A percentile compares a stretch with the other conserved stretches of the same genome.
phyloP scores from a whole-genome alignment of 1,284 basidiomycete species.

The Exobasidium rhododendri region DNA sequence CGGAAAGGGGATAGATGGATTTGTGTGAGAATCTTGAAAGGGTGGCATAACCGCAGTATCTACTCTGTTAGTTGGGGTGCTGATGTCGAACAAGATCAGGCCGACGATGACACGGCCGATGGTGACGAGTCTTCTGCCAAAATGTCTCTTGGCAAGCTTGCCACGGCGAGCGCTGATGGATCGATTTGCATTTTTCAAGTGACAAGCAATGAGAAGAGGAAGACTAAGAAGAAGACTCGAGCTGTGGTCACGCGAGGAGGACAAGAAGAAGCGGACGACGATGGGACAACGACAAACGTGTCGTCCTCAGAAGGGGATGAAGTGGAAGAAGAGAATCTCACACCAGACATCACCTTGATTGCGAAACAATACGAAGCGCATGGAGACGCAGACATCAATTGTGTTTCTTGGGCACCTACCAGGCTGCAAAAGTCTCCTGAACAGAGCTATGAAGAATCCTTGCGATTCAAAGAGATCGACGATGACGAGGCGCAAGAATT shows the following conservation, averaged over 20 bases:
- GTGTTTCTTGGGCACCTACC: conserved; percentile 67
- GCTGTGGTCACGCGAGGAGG: too few relatives aligned
- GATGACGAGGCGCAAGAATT: conserved; percentile 5
- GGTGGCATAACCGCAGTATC: conserved; percentile 67
- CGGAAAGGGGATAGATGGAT: conserved; percentile 56
- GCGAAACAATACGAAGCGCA: conserved; percentile 62
- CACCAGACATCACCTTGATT: conserved; percentile 27
- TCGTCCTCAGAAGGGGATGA: background rate
- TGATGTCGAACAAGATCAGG: conserved; percentile 6
- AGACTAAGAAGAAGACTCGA: too few relatives aligned
- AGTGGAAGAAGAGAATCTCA: conserved; percentile 7
- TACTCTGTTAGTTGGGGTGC: conserved; percentile 73
- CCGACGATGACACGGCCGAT: conserved; percentile 37
- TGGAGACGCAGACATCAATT: conserved; percentile 73
- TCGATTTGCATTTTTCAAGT: conserved; percentile 71
- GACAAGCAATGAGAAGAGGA: background rate
- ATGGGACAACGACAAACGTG: background rate
- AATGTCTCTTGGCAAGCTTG: conserved; percentile 67
- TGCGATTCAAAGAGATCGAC: background rate
- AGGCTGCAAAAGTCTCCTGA: conserved; percentile 15
- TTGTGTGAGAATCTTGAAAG: conserved; percentile 46
- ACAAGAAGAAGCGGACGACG: background rate
- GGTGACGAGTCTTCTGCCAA: too few relatives aligned
- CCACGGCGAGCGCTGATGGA: conserved; percentile 74
- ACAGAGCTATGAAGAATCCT: background rate